Evolutionary conservation across 805 yeast genomes (phyloP), one percentile per base, ranked within the genome.

Genomic region (Aciculoconidium aculeatum): DNA sequence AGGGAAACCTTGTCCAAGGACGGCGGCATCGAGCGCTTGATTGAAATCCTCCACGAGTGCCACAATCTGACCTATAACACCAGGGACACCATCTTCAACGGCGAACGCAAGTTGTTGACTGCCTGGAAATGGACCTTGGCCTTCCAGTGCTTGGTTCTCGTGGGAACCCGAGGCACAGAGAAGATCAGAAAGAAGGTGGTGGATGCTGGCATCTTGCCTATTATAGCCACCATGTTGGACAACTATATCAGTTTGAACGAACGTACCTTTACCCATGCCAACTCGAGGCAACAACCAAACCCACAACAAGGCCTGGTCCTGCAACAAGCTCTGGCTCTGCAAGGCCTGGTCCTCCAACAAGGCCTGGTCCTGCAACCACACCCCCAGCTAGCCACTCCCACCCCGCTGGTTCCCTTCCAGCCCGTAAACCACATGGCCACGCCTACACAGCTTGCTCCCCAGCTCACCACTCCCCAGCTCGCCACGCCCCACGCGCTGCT

Each of bases 81-180:
- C 18, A 42, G 33, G 25, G 65, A 57, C 29, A 51, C 43, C 34
- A 51, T 56, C 17, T 52, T 56, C 38, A 57, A 55, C 36, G 49
- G 53, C 27, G 70, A 65, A 34, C 55, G 49, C 38, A 65, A 61
- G 36, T 70, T 77, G 15, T 64, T 85, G 39, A 66, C 81, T n/a
- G 88, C 94, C 0, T 90, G 96, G 96, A 90, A 90, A 60, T 90
- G 98, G 98, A 84, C 95, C 5, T 61, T 90, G 31, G 84, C 96
- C 0, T 77, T 92, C 49, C 98, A 90, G 61, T 88, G 96, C 51
- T 61, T 90, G 32, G 94, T 90, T 1, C 69, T 86, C 32, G 77
- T 90, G 11, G 96, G 96, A 9, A 87, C 96, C 1, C 70, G 96
- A 42, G 98, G 98, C 14, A 77, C 94, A 2, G 96, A 88, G 53